These are phyloP conservation scores for Panellus pusillus DNA, from an alignment of 768 basidiomycete species.

Conservation along the genomic window DNA sequence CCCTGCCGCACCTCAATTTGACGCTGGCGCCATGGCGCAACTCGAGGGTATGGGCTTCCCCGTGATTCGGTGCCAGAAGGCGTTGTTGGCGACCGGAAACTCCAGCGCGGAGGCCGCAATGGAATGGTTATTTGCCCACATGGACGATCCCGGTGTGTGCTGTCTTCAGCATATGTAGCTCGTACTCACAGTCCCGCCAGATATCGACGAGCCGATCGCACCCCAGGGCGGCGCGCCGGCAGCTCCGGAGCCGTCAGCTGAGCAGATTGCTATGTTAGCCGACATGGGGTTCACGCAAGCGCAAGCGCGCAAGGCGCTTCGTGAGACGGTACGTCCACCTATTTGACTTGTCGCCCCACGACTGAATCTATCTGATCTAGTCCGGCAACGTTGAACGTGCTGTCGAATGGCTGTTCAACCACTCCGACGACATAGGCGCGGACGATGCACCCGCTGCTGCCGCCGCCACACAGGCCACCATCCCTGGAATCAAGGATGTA, in stretches of 20 bases:
- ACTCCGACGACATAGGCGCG: constrained; percentile 85
- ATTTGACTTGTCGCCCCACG: background rate
- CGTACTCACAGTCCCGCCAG: constrained; percentile 37
- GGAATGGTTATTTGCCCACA: constrained; percentile 94
- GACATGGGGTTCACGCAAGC: constrained; percentile 92
- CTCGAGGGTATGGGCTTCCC: constrained; percentile 94
- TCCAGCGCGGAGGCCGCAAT: constrained; percentile 77
- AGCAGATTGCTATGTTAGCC: constrained; percentile 69
- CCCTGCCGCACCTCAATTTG: constrained; percentile 59
- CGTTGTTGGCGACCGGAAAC: constrained; percentile 84
- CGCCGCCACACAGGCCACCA: constrained; percentile 18
- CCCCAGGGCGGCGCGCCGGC: constrained; percentile 24
- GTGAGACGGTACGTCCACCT: constrained; percentile 66
- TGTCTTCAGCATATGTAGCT: background rate
- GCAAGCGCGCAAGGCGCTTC: constrained; percentile 85
- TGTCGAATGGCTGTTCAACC: constrained; percentile 94
- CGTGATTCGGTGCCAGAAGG: constrained; percentile 80
- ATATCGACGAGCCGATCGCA: constrained; percentile 81
- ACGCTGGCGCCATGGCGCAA: constrained; percentile 70
- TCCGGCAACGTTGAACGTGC: constrained; percentile 79
- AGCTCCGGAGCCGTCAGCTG: constrained; percentile 58
- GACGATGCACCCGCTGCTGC: constrained; percentile 33
- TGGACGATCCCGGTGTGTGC: constrained; percentile 84
- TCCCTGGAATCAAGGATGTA: constrained; percentile 53
- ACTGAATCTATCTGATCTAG: constrained; percentile 35